Percentiles rank a stretch among this genome's conserved stretches.
These are phyloP conservation scores for Marvania coccoides DNA, from an alignment of 139 green algal genomes.

Conservation along the genomic window DNA sequence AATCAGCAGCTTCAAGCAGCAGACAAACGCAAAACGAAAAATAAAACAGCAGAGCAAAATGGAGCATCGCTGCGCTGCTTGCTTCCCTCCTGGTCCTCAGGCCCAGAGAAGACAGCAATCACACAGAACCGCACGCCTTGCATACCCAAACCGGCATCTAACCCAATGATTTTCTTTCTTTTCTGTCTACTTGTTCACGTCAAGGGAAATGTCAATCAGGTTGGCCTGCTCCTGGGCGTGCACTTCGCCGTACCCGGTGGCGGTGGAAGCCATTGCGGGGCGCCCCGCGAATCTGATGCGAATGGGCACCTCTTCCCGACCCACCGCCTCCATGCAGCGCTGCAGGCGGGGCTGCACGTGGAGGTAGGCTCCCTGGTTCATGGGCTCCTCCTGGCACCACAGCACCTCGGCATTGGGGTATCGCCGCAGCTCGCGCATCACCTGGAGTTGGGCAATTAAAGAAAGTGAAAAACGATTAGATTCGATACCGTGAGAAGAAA, in stretches of 20 bases:
- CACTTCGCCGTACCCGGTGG: slow-evolving; percentile 79
- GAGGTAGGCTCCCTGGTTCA: slow-evolving; percentile 96
- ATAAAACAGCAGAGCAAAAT: not conserved
- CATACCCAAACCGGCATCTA: not conserved
- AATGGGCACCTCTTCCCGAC: slow-evolving; percentile 4
- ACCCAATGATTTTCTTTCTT: not conserved
- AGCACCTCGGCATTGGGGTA: slow-evolving; percentile 89
- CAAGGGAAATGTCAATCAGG: slow-evolving; percentile 19
- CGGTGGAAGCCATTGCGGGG: slow-evolving; percentile 56
- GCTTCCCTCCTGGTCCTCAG: not conserved
- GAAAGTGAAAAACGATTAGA: too few species aligned
- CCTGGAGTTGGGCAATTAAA: too few species aligned
- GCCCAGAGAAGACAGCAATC: too few species aligned
- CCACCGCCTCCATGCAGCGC: slow-evolving; percentile 53
- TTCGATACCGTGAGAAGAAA: too few species aligned
- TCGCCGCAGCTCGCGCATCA: slow-evolving; percentile 82
- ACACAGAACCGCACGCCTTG: not conserved
- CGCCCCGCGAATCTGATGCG: slow-evolving; percentile 68
- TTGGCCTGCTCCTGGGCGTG: slow-evolving; percentile 72
- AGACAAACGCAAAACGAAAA: not conserved
- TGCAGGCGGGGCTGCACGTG: slow-evolving; percentile 78
- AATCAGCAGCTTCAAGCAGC: not conserved
- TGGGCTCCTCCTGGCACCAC: slow-evolving; percentile 95
- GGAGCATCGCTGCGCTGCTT: not conserved
- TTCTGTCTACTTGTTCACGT: not conserved